Evolutionary conservation across 345 rosid species (phyloP).

Genomic region (Punica granatum): DNA sequence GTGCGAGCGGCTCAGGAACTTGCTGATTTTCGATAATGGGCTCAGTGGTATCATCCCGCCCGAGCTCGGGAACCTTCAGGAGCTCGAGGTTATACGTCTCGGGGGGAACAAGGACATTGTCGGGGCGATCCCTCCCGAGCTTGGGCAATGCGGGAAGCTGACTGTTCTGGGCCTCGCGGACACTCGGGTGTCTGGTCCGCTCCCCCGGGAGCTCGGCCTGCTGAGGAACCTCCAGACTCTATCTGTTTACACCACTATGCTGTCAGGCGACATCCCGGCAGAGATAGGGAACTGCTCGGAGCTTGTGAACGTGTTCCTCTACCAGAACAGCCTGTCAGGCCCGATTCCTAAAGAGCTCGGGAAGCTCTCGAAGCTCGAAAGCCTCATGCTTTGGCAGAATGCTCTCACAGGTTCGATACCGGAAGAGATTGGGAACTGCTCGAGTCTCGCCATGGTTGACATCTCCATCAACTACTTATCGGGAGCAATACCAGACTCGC

Average conservation of each 20-base stretch:
- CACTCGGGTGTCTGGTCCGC: slow-evolving; percentile 56
- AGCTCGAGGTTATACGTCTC: slow-evolving; percentile 61
- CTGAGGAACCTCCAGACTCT: slow-evolving; percentile 62
- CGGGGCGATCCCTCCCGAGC: slow-evolving; percentile 65
- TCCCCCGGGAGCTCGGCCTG: slow-evolving; percentile 69
- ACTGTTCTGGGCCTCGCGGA: slow-evolving; percentile 77
- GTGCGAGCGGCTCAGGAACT: slow-evolving; percentile 40
- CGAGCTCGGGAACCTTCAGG: slow-evolving; percentile 56
- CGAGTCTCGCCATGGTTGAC: slow-evolving; percentile 60
- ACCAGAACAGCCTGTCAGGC: slow-evolving; percentile 78
- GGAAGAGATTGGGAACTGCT: slow-evolving; percentile 79
- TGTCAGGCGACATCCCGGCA: slow-evolving; percentile 84
- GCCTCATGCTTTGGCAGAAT: slow-evolving; percentile 72
- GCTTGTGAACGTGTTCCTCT: slow-evolving; percentile 71
- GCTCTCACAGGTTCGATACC: slow-evolving; percentile 72
- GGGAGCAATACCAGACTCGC: slow-evolving; percentile 56
- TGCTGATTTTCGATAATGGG: slow-evolving; percentile 61
- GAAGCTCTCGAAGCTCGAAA: slow-evolving; percentile 61
- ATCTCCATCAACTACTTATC: slow-evolving; percentile 75
- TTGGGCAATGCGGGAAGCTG: slow-evolving; percentile 67
- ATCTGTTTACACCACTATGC: slow-evolving; percentile 62
- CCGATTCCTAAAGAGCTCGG: slow-evolving; percentile 66
- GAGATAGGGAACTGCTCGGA: slow-evolving; percentile 79
- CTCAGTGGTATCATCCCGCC: slow-evolving; percentile 59
- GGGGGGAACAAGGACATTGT: slow-evolving; percentile 78